phyloP scores from a whole-genome alignment of 2,329 filamentous ascomycete genomes.

The Fusarium liriodendri region DNA sequence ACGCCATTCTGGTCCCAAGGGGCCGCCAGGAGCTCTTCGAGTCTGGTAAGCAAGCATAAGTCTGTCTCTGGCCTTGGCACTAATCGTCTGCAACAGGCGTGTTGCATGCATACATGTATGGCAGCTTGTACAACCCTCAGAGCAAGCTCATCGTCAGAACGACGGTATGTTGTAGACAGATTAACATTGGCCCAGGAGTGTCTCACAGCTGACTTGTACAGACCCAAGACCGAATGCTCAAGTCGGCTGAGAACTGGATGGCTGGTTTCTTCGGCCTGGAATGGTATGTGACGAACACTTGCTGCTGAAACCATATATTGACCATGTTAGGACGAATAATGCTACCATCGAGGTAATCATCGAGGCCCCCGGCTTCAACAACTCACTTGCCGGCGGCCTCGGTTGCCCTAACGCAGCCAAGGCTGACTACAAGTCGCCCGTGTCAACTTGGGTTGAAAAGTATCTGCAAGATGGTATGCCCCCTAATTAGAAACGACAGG shows the following conservation, averaged over 20 bases:
- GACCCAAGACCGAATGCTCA: slow-evolving; percentile 82
- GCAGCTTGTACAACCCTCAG: slow-evolving; percentile 75
- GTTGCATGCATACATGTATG: slow-evolving; percentile 79
- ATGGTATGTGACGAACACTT: slow-evolving; percentile 56
- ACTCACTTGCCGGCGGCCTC: slow-evolving; percentile 75
- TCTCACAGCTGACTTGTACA: slow-evolving; percentile 37
- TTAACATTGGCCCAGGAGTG: too few relatives aligned
- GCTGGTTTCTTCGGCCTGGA: slow-evolving; percentile 83
- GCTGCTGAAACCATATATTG: neutral
- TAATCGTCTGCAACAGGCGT: slow-evolving; percentile 58
- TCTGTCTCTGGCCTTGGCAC: neutral
- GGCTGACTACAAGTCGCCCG: slow-evolving; percentile 64
- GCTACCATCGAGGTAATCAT: slow-evolving; percentile 79
- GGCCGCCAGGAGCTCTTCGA: slow-evolving; percentile 80
- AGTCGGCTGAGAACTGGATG: slow-evolving; percentile 81
- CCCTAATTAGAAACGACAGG: neutral
- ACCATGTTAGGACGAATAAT: slow-evolving; percentile 66
- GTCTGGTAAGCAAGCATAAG: slow-evolving; percentile 54
- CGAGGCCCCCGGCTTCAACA: slow-evolving; percentile 73
- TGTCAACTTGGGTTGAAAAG: slow-evolving; percentile 67
- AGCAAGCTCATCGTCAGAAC: slow-evolving; percentile 80
- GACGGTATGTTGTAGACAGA: slow-evolving; percentile 57
- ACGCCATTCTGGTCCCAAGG: slow-evolving; percentile 77
- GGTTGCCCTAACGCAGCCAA: slow-evolving; percentile 73
- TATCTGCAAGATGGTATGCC: slow-evolving; percentile 71